Base-by-base conservation (phyloP, 78 protist species). In the Polysphondylium violaceum region DNA sequence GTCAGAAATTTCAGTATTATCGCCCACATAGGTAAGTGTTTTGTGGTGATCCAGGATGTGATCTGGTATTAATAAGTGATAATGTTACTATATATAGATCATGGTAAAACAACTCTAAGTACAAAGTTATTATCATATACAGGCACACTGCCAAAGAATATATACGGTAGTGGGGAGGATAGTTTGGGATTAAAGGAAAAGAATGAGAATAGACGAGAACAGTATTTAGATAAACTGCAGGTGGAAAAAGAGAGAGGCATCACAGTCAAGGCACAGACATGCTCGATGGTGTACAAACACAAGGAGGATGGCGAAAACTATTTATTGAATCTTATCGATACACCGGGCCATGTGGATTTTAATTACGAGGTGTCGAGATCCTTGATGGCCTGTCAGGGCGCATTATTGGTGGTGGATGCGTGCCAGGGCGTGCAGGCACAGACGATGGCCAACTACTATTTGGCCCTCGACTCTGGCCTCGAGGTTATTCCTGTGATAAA, bases 331-430 rank as follows among this genome's bases (percentile, higher is more conserved):
- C 89, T 97, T 27, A 96, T 97, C 90, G 98, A 97, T 78, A 94
- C 97, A 38, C 98, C 98, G 1, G 98, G 98, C 14, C 98, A 97
- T 79, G 97, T 97, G 9, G 98, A 97, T 74, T 97, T 97, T 41
- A 19, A 29, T 23, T 96, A 95, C 77, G 98, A 96, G 40, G 98
- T 94, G 16, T 65, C 92, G 1, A 74, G 98, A 53, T 65, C 94
- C 3, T 73, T 96, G 16, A 85, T 85, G 56, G 98, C 97, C 16
- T 93, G 95, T 58, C 92, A 95, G 41, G 96, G 96, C n/a, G 98
- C 96, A 40, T 35, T 96, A 50, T 73, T 96, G 40, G 68, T 96
- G 25, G 96, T 96, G 3, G 97, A 96, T 55, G 96, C 97, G 0
- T 33, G 85, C 8, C 94, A 96, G 41, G 97, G 97, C 7, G 94